A percentile compares a stretch with the other conserved stretches of the same genome.
Evolutionary conservation across 306 rosid species (phyloP).

Genomic region (Biancaea sappan): DNA sequence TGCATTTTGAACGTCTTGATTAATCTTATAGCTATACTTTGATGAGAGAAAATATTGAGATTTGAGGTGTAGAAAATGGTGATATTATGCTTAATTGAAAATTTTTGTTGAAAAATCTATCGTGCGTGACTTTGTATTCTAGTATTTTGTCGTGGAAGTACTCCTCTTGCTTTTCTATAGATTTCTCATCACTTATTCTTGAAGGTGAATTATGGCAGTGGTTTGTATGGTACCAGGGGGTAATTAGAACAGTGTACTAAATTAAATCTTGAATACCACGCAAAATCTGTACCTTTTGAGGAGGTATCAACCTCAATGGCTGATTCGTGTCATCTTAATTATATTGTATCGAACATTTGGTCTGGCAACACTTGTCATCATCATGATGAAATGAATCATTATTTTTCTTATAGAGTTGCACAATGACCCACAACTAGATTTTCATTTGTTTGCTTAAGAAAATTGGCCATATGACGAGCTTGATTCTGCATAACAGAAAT

Average conservation of each 20-base stretch:
- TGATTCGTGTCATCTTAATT: not conserved
- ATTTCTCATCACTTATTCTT: not conserved
- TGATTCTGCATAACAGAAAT: not conserved
- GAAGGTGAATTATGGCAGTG: not conserved
- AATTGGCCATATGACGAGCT: not conserved
- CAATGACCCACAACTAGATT: not conserved
- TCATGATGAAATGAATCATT: not conserved
- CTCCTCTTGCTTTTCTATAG: not conserved
- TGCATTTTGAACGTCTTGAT: not conserved
- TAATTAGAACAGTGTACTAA: not conserved
- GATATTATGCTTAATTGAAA: not conserved
- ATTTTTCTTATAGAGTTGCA: not conserved
- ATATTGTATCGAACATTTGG: not conserved
- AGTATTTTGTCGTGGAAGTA: not conserved
- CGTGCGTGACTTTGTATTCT: not conserved
- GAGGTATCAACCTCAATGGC: not conserved
- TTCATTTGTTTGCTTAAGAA: not conserved
- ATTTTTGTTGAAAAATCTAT: not conserved
- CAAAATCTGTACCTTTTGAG: not conserved
- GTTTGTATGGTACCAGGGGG: not conserved
- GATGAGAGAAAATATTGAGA: not conserved
- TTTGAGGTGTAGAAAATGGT: slow-evolving; percentile 7
- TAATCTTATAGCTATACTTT: not conserved
- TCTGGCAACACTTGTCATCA: not conserved
- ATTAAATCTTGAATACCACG: not conserved